Base-by-base conservation (phyloP, 148 eudicot species). In the Fagopyrum tataricum region DNA sequence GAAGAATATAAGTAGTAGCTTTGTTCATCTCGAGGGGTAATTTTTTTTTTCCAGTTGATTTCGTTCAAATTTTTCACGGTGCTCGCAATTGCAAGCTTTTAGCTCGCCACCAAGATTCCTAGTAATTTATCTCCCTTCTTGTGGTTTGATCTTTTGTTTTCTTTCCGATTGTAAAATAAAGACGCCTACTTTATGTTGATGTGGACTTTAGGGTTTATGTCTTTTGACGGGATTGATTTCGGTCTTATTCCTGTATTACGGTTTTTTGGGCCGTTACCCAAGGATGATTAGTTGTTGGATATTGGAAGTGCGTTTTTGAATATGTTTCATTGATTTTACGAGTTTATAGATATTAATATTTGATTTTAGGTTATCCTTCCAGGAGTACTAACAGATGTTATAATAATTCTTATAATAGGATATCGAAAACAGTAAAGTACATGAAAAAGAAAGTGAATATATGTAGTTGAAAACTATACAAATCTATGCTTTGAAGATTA, bases 1-100 rank as follows among this genome's bases (percentile, higher is more conserved):
- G 68, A 62, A 37, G 68, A 62, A 9, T 42, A 42, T 62, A 62
- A 62, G 68, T 62, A 2, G 41, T 62, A 12, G 26, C 41, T n/a
- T 37, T 62, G 42, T 42, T 31, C 68, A 62, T 41, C 17, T 62
- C 68, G n/a, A n/a, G n/a, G n/a, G n/a, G n/a, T n/a, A n/a, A n/a
- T n/a, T n/a, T n/a, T n/a, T n/a, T n/a, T n/a, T n/a, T n/a, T n/a
- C n/a, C 31, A 20, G 62, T 56, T 56, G 62, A 56, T 56, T 56
- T 56, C 23, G 8, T 24, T 13, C 39, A 7, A 23, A 59, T 23
- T 59, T 24, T 13, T 31, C 64, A 11, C 21, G 21, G 21, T 58
- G 31, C 31, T 58, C 21, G 58, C 58, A 15, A 52, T 52, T 17
- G 58, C 18, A 52, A 52, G 58, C 58, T 53, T 21, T 18, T 6